Evolutionary conservation across 495 filamentous ascomycete species (phyloP).

Genomic region (Lasiosphaeris hirsuta): DNA sequence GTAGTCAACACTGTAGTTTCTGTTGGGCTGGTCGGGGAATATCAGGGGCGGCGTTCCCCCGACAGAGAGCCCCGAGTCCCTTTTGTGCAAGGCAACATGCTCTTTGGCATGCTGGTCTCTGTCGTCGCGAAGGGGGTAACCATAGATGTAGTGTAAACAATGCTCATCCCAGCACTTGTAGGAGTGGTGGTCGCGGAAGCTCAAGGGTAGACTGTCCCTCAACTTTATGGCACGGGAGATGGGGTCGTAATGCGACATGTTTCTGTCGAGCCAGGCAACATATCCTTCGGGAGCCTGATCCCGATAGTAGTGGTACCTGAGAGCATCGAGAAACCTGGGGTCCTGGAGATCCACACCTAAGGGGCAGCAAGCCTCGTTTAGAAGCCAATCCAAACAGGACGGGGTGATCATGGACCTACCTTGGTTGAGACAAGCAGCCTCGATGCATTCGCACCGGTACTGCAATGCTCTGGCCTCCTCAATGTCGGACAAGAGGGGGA

Average conservation of each 20-base stretch:
- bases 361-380: conserved; percentile 6
- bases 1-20: conserved; percentile 33
- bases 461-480: conserved; percentile 48
- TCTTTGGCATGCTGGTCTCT: conserved; percentile 46
- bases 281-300: conserved; percentile 44
- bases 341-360: conserved; percentile 46
- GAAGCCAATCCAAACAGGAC: background rate
- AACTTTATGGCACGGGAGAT: conserved; percentile 39
- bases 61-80: conserved; percentile 44
- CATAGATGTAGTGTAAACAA: conserved; percentile 51
- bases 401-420: conserved; percentile 34
- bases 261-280: conserved; percentile 43
- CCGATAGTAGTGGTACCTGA: conserved; percentile 35
- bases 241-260: conserved; percentile 44
- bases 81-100: conserved; percentile 38
- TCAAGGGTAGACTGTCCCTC: conserved; percentile 39
- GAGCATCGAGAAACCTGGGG: conserved; percentile 38
- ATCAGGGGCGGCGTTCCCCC: conserved; percentile 34
- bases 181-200: conserved; percentile 38
- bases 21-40: conserved; percentile 33
- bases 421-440: conserved; percentile 45
- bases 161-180: conserved; percentile 50
- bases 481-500: conserved; percentile 44
- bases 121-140: conserved; percentile 43
- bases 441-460: conserved; percentile 50